Base-by-base conservation (phyloP, 2,329 filamentous ascomycete species). In the Emydomyces testavorans region DNA sequence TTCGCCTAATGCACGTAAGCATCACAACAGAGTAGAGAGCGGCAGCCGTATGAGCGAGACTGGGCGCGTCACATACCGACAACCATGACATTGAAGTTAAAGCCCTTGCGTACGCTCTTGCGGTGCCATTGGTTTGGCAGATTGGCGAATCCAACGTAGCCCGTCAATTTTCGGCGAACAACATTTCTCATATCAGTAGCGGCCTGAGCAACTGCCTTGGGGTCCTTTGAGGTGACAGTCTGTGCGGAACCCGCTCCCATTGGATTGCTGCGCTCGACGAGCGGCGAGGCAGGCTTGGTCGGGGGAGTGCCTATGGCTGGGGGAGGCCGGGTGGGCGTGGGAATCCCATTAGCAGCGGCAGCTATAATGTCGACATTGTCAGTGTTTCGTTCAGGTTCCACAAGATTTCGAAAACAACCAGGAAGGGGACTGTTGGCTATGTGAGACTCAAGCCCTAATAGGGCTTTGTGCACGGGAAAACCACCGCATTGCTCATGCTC, bases 51-150 rank as follows among this genome's bases (percentile, higher is more conserved):
- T 8, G 39, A 38, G 16, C 18, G 8, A 28, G 15, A 20, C 34
- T n/a, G 10, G 5, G 20, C 34, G n/a, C 26, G 38, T 26, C 3
- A 82, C 89, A 65, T 77, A 96, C 92, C 92, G 71, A 98, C 92
- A 71, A 98, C 92, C 92, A 98, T 98, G 59, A 98, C 92, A 67
- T 98, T 98, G 78, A 98, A 98, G 79, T 96, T 98, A 80, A 98
- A 98, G 53, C 92, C 92, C 73, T 98, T 98, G 66, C 92, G 87
- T 63, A 98, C 92, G 80, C 89, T 95, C 83, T 98, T 98, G 71
- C 92, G 90, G 77, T 98, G 92, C 92, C 92, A 98, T 73, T 98
- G 92, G 74, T 98, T 98, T 56, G 92, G 92, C 65, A 98, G 73
- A 69, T 98, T 98, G 69, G 92, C 92, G 65, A 98, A 98, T 57